Evolutionary conservation across 2,329 filamentous ascomycete genomes (phyloP).

Genomic region (Colletotrichum aenigma): DNA sequence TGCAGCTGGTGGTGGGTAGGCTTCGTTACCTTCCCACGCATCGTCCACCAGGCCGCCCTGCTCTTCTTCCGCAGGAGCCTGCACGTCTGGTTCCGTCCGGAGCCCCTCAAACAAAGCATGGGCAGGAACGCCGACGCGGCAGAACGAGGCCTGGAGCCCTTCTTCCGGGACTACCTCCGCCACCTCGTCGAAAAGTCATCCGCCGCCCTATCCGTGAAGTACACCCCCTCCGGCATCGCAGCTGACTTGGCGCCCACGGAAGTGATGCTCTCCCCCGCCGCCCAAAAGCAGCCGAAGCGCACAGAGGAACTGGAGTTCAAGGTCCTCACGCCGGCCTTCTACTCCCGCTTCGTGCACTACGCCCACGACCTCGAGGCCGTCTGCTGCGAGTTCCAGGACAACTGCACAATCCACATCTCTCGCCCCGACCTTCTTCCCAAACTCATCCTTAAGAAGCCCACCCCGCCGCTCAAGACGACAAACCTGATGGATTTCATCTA

Average conservation of each 20-base stretch:
- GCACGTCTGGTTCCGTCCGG: constrained; percentile 69
- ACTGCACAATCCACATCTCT: constrained; percentile 62
- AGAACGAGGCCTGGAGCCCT: constrained; percentile 51
- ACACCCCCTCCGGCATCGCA: constrained; percentile 54
- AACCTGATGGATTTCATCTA: constrained; percentile 40
- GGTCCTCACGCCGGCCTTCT: constrained; percentile 69
- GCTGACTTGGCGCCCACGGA: constrained; percentile 25
- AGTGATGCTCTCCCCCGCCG: constrained; percentile 38
- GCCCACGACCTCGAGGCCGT: constrained; percentile 65
- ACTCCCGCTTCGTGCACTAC: constrained; percentile 69
- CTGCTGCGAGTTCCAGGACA: constrained; percentile 64
- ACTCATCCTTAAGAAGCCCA: constrained; percentile 44
- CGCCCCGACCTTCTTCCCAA: constrained; percentile 55
- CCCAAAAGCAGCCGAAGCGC: constrained; percentile 15
- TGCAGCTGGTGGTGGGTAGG: constrained; percentile 70
- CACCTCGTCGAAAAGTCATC: constrained; percentile 52
- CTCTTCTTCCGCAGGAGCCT: constrained; percentile 63
- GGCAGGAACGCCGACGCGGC: constrained; percentile 53
- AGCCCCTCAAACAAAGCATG: constrained; percentile 62
- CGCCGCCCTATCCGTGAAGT: constrained; percentile 53
- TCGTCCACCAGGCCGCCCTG: constrained; percentile 61
- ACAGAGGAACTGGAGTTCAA: constrained; percentile 55
- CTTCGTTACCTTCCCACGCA: constrained; percentile 68
- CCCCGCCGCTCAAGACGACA: constrained; percentile 36
- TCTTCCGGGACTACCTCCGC: constrained; percentile 53